Evolutionary conservation across 2,329 filamentous ascomycete species (phyloP).

Genomic region (Beauveria sp.): DNA sequence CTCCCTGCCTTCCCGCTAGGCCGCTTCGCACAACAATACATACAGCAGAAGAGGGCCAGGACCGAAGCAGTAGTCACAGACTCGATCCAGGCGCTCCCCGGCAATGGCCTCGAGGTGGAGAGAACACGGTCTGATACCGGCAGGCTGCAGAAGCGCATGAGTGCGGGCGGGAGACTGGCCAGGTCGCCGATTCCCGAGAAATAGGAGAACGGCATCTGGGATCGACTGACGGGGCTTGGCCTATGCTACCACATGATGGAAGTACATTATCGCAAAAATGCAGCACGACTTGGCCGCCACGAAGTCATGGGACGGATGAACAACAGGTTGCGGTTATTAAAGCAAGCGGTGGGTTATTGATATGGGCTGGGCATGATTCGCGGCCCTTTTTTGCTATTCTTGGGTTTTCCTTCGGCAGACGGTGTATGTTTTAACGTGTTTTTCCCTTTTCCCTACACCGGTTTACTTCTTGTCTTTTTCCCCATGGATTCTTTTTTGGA

Average conservation of each 20-base stretch:
- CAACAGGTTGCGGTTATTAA: neutral
- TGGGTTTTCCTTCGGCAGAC: neutral
- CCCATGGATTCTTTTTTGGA: neutral
- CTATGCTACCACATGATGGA: conserved; percentile 30
- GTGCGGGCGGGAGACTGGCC: conserved; percentile 65
- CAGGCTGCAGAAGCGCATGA: conserved; percentile 70
- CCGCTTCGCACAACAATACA: conserved; percentile 69
- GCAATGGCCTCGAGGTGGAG: conserved; percentile 34
- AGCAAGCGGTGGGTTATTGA: neutral
- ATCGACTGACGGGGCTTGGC: conserved; percentile 29
- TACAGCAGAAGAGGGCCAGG: conserved; percentile 66
- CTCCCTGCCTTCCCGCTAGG: conserved; percentile 80
- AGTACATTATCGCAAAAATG: conserved; percentile 19
- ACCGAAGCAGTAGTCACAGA: conserved; percentile 42
- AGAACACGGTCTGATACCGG: conserved; percentile 49
- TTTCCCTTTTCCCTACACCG: neutral
- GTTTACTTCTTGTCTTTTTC: neutral
- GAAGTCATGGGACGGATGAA: conserved; percentile 6
- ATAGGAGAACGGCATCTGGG: conserved; percentile 39
- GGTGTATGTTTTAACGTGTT: neutral
- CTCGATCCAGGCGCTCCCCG: conserved; percentile 53
- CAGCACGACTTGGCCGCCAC: conserved; percentile 10
- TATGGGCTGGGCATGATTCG: neutral
- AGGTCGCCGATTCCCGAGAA: conserved; percentile 56
- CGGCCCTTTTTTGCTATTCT: neutral